Base-by-base conservation (phyloP, 176 grass and related monocot genomes). In the Carex littledalei region DNA sequence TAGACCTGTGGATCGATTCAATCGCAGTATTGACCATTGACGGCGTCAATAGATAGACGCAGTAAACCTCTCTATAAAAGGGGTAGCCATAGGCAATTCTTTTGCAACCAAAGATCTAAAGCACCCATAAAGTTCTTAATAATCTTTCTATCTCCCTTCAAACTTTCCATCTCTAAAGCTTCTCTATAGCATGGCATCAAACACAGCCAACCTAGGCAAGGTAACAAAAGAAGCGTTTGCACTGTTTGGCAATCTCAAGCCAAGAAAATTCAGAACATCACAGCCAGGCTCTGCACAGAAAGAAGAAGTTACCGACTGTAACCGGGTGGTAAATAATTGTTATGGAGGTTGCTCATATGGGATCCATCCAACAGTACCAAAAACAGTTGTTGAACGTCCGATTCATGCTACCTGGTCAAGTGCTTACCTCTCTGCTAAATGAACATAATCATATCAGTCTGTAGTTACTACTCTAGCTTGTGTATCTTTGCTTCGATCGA, bases 341-440 rank as follows among this genome's bases (percentile, higher is more conserved):
- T 31, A 65, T 8, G n/a, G 37, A 45, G 80, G 21, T 18, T 66
- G 63, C 14, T 63, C 63, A 45, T 83, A 45, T 52, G 62, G 18
- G 20, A 17, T 50, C 32, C 68, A 83, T 67, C 62, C 81, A 34
- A 53, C 81, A 59, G 5, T 0, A 65, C 61, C 43, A 8, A 83
- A 45, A 29, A 66, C 63, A 12, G 62, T 83, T 31, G 81, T 66
- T 10, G 26, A 64, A n/a, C 8, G 12, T 13, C 61, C 80, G 17
- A 52, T 21, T 83, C 61, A 83, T 29, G 81, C 39, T 35, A 68
- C 21, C 81, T 83, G 81, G 81, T 83, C 81, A 29, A 67, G 6
- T 83, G 61, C 49, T 22, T 64, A 67, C 61, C 10, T 66, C 17
- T 66, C 12, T 43, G 50, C 35, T 64, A 82, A 41, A 82, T 62